Conservation (phyloP, 1,139 yeast species). For the Yamadazyma blattariae region DNA sequence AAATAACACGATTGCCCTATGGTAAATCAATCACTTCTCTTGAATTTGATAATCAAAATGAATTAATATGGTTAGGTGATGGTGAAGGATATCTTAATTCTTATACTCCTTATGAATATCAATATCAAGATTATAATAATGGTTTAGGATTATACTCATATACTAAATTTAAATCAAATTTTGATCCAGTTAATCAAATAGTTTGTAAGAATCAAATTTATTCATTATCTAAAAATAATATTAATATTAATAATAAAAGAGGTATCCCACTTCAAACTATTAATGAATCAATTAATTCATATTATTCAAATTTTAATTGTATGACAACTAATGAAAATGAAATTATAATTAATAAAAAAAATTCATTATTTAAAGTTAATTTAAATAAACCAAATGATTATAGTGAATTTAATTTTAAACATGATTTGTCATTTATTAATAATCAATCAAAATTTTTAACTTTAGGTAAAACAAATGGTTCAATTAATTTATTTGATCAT, state of each 20-base stretch:
- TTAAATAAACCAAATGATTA: conserved; percentile 48
- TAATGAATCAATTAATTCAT: conserved; percentile 23
- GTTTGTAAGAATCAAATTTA: conserved; percentile 51
- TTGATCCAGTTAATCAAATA: conserved; percentile 15
- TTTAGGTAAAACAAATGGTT: conserved; percentile 67
- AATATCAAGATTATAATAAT: conserved; percentile 21
- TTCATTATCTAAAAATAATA: conserved; percentile 50
- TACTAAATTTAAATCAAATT: conserved; percentile 49
- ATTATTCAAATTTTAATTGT: conserved; percentile 33
- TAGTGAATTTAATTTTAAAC: conserved; percentile 24
- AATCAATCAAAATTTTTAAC: conserved; percentile 46
- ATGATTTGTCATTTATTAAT: conserved; percentile 32
- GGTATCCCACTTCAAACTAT: conserved; percentile 49
- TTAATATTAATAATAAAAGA: conserved; percentile 56
- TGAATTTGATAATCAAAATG: conserved; percentile 67
- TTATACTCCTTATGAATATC: conserved; percentile 36
- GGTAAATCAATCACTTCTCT: conserved; percentile 26
- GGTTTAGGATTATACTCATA: conserved; percentile 18
- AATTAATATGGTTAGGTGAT: conserved; percentile 88
- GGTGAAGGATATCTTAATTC: conserved; percentile 36
- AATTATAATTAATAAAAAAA: conserved; percentile 32
- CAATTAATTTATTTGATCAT: conserved; percentile 77
- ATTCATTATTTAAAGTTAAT: conserved; percentile 56
- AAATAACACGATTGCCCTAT: conserved; percentile 20
- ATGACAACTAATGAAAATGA: conserved; percentile 41